These are phyloP conservation scores for Fusarium duplospermum DNA, from an alignment of 2,329 filamentous ascomycete genomes.

Conservation along the genomic window DNA sequence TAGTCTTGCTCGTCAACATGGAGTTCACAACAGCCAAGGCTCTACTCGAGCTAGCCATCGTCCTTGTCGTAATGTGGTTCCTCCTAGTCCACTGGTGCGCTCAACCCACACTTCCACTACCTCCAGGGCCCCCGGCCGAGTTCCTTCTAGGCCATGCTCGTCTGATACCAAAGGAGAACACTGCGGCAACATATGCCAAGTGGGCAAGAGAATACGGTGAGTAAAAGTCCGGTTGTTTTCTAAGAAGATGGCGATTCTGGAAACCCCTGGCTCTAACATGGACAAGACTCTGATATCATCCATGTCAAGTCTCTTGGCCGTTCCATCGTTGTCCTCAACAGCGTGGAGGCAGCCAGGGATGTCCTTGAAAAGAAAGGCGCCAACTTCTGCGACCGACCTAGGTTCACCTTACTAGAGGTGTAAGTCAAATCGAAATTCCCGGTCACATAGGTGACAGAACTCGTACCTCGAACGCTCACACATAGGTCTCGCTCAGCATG, in stretches of 20 bases:
- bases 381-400: conserved; percentile 58
- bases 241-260: not conserved
- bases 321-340: conserved; percentile 47
- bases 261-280: not conserved
- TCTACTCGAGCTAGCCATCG: conserved; percentile 16
- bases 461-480: not conserved
- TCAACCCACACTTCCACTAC: conserved; percentile 31
- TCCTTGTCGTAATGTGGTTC: conserved; percentile 11
- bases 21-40: conserved; percentile 16
- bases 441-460: not conserved
- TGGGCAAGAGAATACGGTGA: conserved; percentile 45
- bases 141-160: conserved; percentile 44
- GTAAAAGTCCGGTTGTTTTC: not conserved
- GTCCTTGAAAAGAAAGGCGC: conserved; percentile 57
- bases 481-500: conserved; percentile 44
- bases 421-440: conserved; percentile 23
- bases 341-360: conserved; percentile 50
- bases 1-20: conserved; percentile 10
- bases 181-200: conserved; percentile 40
- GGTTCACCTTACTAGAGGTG: conserved; percentile 55
- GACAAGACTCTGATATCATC: conserved; percentile 48
- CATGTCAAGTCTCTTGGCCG: conserved; percentile 46
- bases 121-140: conserved; percentile 45
- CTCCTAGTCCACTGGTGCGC: conserved; percentile 7
- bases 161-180: conserved; percentile 44